These are phyloP conservation scores for Phyllosticta capitalensis DNA, from an alignment of 2,329 filamentous ascomycete genomes.

Conservation along the genomic window DNA sequence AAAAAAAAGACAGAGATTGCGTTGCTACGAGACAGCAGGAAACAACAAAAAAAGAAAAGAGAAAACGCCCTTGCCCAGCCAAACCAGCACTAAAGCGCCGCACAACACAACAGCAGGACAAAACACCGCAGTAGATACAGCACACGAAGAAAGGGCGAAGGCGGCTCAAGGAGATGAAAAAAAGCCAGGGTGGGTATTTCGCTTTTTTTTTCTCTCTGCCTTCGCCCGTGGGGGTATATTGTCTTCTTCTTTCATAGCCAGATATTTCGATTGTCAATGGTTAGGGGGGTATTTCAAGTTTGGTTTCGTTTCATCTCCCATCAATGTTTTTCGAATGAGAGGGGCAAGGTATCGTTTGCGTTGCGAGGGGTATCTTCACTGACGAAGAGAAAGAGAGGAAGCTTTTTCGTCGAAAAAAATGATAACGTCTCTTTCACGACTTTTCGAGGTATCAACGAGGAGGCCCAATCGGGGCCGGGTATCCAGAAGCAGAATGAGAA, in stretches of 20 bases:
- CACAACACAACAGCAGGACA: conserved; percentile 9
- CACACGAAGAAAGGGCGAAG: conserved; percentile 9
- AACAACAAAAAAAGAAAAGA: conserved; percentile 17
- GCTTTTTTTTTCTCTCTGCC: conserved; percentile 5
- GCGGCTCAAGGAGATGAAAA: not conserved
- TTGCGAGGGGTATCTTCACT: conserved; percentile 11
- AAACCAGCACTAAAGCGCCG: conserved; percentile 5
- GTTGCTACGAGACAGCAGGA: conserved; percentile 4
- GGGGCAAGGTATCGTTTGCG: not conserved
- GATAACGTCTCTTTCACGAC: conserved; percentile 4
- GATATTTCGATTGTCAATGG: conserved; percentile 7
- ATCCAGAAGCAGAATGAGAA: conserved; percentile 96
- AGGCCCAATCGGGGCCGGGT: conserved; percentile 84
- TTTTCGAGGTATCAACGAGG: conserved; percentile 60
- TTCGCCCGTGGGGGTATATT: conserved; percentile 11
- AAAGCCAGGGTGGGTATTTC: not conserved
- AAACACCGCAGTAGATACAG: conserved; percentile 11
- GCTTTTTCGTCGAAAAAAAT: conserved; percentile 20
- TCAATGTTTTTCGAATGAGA: not conserved
- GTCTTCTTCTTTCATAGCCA: conserved; percentile 10
- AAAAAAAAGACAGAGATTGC: conserved; percentile 3
- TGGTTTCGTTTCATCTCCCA: not conserved
- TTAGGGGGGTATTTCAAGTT: conserved; percentile 9
- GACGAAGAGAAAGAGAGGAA: conserved; percentile 16
- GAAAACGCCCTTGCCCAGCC: not conserved